These are phyloP conservation scores for Beauveria varroae DNA, from an alignment of 2,329 filamentous ascomycete genomes.

Conservation along the genomic window DNA sequence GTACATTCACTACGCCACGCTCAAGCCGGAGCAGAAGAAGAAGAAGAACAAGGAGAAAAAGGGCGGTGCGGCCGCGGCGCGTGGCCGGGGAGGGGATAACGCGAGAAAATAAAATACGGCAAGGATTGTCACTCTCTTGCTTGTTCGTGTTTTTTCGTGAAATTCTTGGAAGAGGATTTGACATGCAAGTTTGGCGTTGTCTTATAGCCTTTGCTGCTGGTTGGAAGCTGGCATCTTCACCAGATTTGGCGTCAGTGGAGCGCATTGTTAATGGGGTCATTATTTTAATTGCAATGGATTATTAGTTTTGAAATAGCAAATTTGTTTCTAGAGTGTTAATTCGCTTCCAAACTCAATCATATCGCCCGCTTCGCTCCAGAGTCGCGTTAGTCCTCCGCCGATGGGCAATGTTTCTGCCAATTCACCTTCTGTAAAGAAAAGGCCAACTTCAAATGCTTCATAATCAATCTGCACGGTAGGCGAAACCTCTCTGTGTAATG, in stretches of 20 bases:
- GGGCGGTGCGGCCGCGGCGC: constrained; percentile 23
- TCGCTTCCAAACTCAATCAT: neutral
- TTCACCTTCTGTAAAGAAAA: neutral
- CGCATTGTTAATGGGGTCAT: neutral
- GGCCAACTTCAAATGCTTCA: neutral
- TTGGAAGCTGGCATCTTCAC: constrained; percentile 1
- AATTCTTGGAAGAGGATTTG: neutral
- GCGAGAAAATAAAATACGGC: neutral
- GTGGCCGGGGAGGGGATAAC: neutral
- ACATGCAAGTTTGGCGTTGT: constrained; percentile 1
- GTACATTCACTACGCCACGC: constrained; percentile 52
- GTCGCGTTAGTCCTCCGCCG: neutral
- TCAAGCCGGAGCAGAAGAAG: constrained; percentile 54
- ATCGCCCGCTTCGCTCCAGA: neutral
- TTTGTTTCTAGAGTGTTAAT: neutral
- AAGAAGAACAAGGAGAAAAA: constrained; percentile 30
- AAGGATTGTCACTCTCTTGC: neutral
- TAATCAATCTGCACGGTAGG: neutral
- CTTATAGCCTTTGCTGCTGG: neutral
- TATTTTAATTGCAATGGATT: neutral
- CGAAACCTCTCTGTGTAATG: no score
- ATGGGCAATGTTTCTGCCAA: neutral
- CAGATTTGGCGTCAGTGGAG: neutral
- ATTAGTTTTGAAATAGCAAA: neutral
- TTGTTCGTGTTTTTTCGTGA: neutral